phyloP scores from a whole-genome alignment of 768 basidiomycete genomes.

The Termitomyces sp. region DNA sequence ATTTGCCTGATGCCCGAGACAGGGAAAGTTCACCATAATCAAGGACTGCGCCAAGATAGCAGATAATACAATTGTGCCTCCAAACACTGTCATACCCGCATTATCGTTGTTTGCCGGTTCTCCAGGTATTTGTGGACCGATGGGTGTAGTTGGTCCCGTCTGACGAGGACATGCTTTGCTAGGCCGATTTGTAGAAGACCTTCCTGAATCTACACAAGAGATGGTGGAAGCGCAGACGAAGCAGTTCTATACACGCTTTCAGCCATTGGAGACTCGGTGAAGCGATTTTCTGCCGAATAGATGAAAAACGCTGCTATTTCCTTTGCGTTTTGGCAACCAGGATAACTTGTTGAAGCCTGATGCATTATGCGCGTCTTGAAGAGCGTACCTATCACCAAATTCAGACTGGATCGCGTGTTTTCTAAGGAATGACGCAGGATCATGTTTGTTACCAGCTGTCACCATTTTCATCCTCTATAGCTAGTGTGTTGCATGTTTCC shows the following conservation, averaged over 20 bases:
- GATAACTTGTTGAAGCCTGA: slow-evolving; percentile 22
- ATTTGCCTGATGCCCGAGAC: not conserved
- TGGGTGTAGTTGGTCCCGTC: not conserved
- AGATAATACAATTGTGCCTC: slow-evolving; percentile 85
- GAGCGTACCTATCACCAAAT: not conserved
- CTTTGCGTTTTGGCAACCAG: not conserved
- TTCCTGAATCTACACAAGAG: slow-evolving; percentile 94
- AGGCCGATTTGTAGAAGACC: slow-evolving; percentile 80
- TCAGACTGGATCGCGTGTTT: not conserved
- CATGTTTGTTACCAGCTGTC: not conserved
- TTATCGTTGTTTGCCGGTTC: slow-evolving; percentile 82
- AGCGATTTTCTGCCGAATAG: not conserved
- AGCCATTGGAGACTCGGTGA: slow-evolving; percentile 40
- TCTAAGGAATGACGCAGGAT: not conserved
- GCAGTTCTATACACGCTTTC: slow-evolving; percentile 79
- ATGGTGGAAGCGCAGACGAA: slow-evolving; percentile 83
- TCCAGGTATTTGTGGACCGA: slow-evolving; percentile 54
- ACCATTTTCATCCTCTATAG: not conserved
- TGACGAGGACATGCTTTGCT: not conserved
- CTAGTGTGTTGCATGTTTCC: not conserved
- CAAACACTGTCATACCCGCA: slow-evolving; percentile 90
- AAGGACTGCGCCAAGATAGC: slow-evolving; percentile 91
- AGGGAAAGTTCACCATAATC: slow-evolving; percentile 97
- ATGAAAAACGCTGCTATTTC: not conserved
- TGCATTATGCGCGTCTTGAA: not conserved